Percentiles rank a stretch among this genome's conserved stretches.
phyloP scores from a whole-genome alignment of 306 rosid species.

The Cicer cuneatum region DNA sequence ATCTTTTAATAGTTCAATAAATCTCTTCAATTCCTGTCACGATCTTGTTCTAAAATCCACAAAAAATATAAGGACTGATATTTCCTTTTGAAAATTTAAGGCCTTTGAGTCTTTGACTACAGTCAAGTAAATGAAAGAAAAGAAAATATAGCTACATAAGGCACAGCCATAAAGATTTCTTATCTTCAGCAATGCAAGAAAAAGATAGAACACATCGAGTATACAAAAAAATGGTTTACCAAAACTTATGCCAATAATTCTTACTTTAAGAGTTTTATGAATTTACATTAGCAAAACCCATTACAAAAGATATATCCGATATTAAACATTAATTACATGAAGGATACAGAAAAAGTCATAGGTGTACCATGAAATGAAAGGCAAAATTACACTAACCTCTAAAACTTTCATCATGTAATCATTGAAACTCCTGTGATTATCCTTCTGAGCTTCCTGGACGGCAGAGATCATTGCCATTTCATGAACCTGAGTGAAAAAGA shows the following conservation, averaged over 20 bases:
- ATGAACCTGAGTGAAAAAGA: slow-evolving; percentile 69
- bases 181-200: slow-evolving; percentile 30
- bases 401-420: slow-evolving; percentile 93
- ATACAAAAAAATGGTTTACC: slow-evolving; percentile 17
- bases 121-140: slow-evolving; percentile 31
- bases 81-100: slow-evolving; percentile 29
- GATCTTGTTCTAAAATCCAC: slow-evolving; percentile 21
- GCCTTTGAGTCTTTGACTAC: background rate
- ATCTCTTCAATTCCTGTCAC: slow-evolving; percentile 10
- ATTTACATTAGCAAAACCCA: slow-evolving; percentile 20
- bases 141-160: slow-evolving; percentile 10
- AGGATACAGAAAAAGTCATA: slow-evolving; percentile 10
- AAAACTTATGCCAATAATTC: slow-evolving; percentile 1
- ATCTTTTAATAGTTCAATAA: slow-evolving; percentile 25
- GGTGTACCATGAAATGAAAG: slow-evolving; percentile 27
- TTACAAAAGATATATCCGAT: slow-evolving; percentile 33
- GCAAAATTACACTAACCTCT: slow-evolving; percentile 69
- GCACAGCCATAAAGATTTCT: slow-evolving; percentile 34
- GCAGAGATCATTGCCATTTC: slow-evolving; percentile 99
- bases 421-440: slow-evolving; percentile 88
- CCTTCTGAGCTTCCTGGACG: slow-evolving; percentile 96
- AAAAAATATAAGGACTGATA: background rate
- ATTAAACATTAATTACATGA: slow-evolving; percentile 15
- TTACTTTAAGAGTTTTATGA: slow-evolving; percentile 6
- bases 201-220: slow-evolving; percentile 6